phyloP scores from a whole-genome alignment of 1,139 yeast genomes.

The Debaryomyces robertsiae region DNA sequence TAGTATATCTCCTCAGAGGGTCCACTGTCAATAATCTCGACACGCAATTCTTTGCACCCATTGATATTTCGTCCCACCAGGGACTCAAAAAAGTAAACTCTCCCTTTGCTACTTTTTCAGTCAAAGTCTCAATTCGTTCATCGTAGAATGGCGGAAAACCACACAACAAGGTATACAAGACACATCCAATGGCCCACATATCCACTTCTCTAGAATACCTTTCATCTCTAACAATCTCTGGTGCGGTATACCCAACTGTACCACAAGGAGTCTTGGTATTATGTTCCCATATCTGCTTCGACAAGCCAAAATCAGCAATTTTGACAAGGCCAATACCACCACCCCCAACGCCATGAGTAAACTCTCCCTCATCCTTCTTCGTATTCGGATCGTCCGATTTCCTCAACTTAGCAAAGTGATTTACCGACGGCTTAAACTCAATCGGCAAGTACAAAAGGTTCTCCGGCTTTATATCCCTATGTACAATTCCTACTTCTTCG shows the following conservation, averaged over 20 bases:
- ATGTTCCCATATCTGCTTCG: slow-evolving; percentile 58
- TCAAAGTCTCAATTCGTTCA: slow-evolving; percentile 55
- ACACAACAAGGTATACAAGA: slow-evolving; percentile 58
- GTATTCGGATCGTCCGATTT: slow-evolving; percentile 49
- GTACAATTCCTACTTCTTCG: slow-evolving; percentile 59
- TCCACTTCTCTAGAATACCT: slow-evolving; percentile 63
- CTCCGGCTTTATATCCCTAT: slow-evolving; percentile 60
- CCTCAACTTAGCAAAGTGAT: slow-evolving; percentile 43
- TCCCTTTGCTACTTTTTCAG: slow-evolving; percentile 61
- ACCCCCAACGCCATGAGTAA: slow-evolving; percentile 49
- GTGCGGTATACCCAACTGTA: slow-evolving; percentile 65
- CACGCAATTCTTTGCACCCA: slow-evolving; percentile 66
- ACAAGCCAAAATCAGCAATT: slow-evolving; percentile 60
- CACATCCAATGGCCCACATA: slow-evolving; percentile 69
- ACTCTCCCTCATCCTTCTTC: slow-evolving; percentile 56
- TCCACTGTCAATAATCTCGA: slow-evolving; percentile 77
- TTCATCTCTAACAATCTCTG: slow-evolving; percentile 61
- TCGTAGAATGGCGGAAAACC: slow-evolving; percentile 68
- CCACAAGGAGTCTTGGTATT: slow-evolving; percentile 68
- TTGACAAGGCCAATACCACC: slow-evolving; percentile 56
- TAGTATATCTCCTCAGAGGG: slow-evolving; percentile 74
- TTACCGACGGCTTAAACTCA: slow-evolving; percentile 45
- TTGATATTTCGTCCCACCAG: slow-evolving; percentile 65
- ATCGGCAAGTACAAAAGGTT: slow-evolving; percentile 63
- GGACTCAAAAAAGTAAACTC: slow-evolving; percentile 59